A percentile compares a stretch with the other conserved stretches of the same genome.
These are phyloP conservation scores for Thielaviopsis ethacetica DNA, from an alignment of 2,329 filamentous ascomycete genomes.

Conservation along the genomic window DNA sequence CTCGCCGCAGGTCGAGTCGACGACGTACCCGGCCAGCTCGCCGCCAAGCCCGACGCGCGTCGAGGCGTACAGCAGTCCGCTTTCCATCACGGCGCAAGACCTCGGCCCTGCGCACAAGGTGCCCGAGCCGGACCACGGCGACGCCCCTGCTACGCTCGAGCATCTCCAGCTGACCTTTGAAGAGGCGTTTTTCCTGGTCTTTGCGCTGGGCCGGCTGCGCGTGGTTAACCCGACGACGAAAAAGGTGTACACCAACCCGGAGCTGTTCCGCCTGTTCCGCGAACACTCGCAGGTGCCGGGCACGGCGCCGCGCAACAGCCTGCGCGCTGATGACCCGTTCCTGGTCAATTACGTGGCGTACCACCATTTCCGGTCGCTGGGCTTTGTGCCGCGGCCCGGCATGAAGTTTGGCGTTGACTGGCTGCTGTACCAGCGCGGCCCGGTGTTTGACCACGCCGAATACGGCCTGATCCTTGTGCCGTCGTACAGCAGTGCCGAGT, in stretches of 20 bases:
- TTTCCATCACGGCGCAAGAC: slow-evolving; percentile 10
- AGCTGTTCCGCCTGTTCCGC: slow-evolving; percentile 52
- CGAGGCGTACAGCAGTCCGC: slow-evolving; percentile 14
- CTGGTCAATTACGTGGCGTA: slow-evolving; percentile 77
- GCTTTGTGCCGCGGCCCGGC: slow-evolving; percentile 84
- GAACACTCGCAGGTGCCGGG: slow-evolving; percentile 55
- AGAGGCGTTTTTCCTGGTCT: slow-evolving; percentile 81
- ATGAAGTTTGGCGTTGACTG: slow-evolving; percentile 93
- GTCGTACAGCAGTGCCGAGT: slow-evolving; percentile 59
- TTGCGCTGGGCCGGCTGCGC: slow-evolving; percentile 58
- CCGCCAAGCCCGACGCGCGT: slow-evolving; percentile 31
- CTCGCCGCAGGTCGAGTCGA: slow-evolving; percentile 48
- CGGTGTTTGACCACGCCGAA: slow-evolving; percentile 88
- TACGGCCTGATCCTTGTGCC: slow-evolving; percentile 78
- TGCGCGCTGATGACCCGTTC: slow-evolving; percentile 68
- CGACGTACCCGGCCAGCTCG: slow-evolving; percentile 38
- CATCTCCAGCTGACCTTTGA: slow-evolving; percentile 84
- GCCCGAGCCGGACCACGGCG: not conserved
- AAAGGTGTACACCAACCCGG: slow-evolving; percentile 30
- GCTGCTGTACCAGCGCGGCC: slow-evolving; percentile 83
- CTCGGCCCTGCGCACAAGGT: slow-evolving; percentile 6
- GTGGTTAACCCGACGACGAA: slow-evolving; percentile 37
- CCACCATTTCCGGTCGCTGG: slow-evolving; percentile 88
- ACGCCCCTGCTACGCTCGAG: slow-evolving; percentile 40
- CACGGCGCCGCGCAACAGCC: slow-evolving; percentile 21